A percentile compares a stretch with the other conserved stretches of the same genome.
These are phyloP conservation scores for Raphanus hybrid DNA, from an alignment of 441 rosid genomes.

Conservation along the genomic window DNA sequence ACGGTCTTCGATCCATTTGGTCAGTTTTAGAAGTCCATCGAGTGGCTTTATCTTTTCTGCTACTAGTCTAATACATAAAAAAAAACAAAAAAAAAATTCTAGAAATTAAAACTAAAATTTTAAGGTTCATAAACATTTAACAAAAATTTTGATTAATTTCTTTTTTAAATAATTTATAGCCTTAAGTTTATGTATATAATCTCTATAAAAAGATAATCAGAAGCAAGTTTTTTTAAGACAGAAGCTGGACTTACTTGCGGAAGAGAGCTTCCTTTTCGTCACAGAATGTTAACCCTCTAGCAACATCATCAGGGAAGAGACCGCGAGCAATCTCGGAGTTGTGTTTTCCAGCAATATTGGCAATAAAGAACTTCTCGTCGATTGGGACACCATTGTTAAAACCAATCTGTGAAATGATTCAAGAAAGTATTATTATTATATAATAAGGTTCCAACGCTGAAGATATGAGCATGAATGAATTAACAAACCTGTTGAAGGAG, in stretches of 20 bases:
- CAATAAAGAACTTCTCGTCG: slow-evolving; percentile 66
- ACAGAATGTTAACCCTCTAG: slow-evolving; percentile 62
- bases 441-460: neutral
- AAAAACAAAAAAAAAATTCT: neutral
- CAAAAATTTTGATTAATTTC: too few relatives aligned
- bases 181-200: too few relatives aligned
- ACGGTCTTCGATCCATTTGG: too few relatives aligned
- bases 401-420: too few relatives aligned
- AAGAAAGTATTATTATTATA: too few relatives aligned
- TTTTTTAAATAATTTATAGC: too few relatives aligned
- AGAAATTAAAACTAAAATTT: too few relatives aligned
- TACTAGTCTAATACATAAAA: neutral
- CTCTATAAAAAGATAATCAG: too few relatives aligned
- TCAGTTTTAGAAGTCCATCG: too few relatives aligned
- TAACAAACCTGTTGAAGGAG: slow-evolving; percentile 77
- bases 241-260: slow-evolving; percentile 43
- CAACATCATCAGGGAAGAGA: slow-evolving; percentile 79
- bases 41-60: too few relatives aligned
- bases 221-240: neutral
- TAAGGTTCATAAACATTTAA: too few relatives aligned
- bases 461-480: neutral
- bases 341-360: slow-evolving; percentile 84
- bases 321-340: slow-evolving; percentile 65
- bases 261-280: slow-evolving; percentile 87
- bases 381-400: too few relatives aligned